These are phyloP conservation scores for Xylaria grammica DNA, from an alignment of 495 filamentous ascomycete species.

Conservation along the genomic window DNA sequence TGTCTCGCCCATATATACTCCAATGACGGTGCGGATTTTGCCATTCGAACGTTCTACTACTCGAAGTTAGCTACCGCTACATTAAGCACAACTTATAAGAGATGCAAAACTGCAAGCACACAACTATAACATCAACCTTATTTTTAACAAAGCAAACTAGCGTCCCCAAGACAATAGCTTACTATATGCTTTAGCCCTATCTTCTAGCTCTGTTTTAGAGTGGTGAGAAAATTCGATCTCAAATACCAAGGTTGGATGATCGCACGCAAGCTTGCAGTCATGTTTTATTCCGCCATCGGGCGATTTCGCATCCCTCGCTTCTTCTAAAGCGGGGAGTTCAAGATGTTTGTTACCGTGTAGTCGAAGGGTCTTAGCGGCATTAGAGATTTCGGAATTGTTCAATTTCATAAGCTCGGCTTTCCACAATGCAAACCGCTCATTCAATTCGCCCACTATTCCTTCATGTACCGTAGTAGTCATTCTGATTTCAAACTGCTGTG, in stretches of 20 bases:
- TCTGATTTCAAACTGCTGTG: slow-evolving; percentile 6
- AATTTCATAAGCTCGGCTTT: background rate
- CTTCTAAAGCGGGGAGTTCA: background rate
- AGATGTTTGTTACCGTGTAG: background rate
- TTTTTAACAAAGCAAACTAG: background rate
- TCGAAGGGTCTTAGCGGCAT: background rate
- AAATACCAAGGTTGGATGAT: background rate
- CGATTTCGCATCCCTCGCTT: background rate
- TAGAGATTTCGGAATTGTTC: background rate
- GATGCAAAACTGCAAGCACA: background rate
- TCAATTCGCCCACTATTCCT: background rate
- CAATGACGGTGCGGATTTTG: slow-evolving; percentile 1
- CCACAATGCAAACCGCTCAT: background rate
- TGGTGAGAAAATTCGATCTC: background rate
- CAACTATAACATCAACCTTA: too few species aligned
- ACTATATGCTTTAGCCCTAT: background rate
- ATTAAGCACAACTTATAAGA: background rate
- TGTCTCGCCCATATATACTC: background rate
- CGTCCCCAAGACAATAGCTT: background rate
- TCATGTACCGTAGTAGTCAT: background rate
- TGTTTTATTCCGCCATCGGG: background rate
- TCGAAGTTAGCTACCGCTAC: background rate
- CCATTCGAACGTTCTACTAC: background rate
- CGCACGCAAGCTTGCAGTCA: background rate
- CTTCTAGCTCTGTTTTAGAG: background rate